Evolutionary conservation across 352 stramenopile species (phyloP).

Genomic region (Pythium rhizo-oryzae): DNA sequence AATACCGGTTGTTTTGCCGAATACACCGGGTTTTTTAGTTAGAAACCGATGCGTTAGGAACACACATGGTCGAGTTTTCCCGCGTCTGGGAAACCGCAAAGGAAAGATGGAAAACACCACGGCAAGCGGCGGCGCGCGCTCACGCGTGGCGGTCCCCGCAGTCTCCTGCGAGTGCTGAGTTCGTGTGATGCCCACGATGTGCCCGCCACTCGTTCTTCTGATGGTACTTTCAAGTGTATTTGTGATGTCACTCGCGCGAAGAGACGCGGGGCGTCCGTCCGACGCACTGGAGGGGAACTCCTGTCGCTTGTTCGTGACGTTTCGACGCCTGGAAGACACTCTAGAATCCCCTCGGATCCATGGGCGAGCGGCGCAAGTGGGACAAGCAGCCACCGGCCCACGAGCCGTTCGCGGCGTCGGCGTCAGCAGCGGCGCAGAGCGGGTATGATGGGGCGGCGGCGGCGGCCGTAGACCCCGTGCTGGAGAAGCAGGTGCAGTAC

Average conservation of each 20-base stretch:
- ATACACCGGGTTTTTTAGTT: no score
- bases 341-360: not conserved
- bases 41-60: no score
- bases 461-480: conserved; percentile 49
- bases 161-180: not conserved
- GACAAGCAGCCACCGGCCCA: conserved; percentile 25
- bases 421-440: not conserved
- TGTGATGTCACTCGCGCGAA: conserved; percentile 19
- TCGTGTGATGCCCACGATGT: not conserved
- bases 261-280: not conserved
- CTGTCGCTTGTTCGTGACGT: not conserved
- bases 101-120: no score
- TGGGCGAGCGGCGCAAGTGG: conserved; percentile 42
- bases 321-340: no score
- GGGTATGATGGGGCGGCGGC: no score
- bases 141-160: no score
- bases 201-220: no score
- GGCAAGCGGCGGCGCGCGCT: no score
- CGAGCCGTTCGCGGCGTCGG: conserved; percentile 1
- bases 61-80: no score
- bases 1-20: no score
- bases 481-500: conserved; percentile 83
- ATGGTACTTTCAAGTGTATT: not conserved
- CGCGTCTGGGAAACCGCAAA: no score
- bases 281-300: no score